These are phyloP conservation scores for Calonectria pseudoturangicola DNA, from an alignment of 2,329 filamentous ascomycete genomes.

Conservation along the genomic window DNA sequence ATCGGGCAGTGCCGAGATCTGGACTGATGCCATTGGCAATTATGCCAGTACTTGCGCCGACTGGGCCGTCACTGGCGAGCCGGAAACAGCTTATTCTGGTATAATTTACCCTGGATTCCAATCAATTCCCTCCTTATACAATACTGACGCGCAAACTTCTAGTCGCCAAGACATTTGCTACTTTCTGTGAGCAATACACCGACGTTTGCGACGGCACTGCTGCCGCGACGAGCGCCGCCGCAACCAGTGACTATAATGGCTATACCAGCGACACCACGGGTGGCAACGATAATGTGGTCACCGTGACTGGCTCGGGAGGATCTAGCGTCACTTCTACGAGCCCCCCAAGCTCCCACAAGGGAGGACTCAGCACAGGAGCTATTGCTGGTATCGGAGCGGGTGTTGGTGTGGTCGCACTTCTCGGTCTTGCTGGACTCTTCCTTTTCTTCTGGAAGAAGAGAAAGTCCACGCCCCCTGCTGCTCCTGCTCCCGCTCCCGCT, in stretches of 20 bases:
- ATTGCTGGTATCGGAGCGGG: slow-evolving; percentile 8
- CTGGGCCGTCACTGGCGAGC: slow-evolving; percentile 56
- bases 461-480: neutral
- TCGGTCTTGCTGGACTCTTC: slow-evolving; percentile 1
- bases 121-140: neutral
- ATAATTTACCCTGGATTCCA: slow-evolving; percentile 27
- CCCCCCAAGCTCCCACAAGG: neutral
- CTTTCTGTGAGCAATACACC: slow-evolving; percentile 57
- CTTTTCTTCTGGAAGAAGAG: slow-evolving; percentile 10
- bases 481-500: neutral
- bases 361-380: slow-evolving; percentile 10
- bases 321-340: neutral
- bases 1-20: slow-evolving; percentile 43
- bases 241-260: neutral
- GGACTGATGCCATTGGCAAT: slow-evolving; percentile 57
- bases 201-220: slow-evolving; percentile 51
- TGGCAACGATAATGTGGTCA: neutral
- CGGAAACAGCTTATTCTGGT: slow-evolving; percentile 55
- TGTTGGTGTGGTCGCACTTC: neutral
- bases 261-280: neutral
- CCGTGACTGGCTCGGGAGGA: neutral
- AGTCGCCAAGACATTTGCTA: slow-evolving; percentile 57
- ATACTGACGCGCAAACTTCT: slow-evolving; percentile 34
- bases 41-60: slow-evolving; percentile 55
- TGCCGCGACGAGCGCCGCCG: neutral